These are phyloP conservation scores for Alternaria conjuncta DNA, from an alignment of 2,329 filamentous ascomycete species.

Conservation along the genomic window DNA sequence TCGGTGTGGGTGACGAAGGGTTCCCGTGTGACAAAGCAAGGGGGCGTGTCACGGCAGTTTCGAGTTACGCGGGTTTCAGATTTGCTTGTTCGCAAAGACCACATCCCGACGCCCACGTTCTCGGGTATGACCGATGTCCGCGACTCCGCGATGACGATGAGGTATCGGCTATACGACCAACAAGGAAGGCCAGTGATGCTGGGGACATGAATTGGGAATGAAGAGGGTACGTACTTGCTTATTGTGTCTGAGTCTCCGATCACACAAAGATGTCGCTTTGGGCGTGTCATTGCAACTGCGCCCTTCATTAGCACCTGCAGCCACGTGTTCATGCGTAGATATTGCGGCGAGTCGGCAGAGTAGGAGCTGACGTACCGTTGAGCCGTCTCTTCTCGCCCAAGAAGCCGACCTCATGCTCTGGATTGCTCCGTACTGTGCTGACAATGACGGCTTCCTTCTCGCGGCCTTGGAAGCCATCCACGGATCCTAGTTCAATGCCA, in stretches of 20 bases:
- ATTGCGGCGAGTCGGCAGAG: neutral
- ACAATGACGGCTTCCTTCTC: conserved; percentile 97
- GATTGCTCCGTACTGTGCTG: conserved; percentile 91
- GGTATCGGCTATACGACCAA: conserved; percentile 1
- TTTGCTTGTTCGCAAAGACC: conserved; percentile 12
- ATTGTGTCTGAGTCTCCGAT: conserved; percentile 96
- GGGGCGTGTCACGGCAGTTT: conserved; percentile 25
- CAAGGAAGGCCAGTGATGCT: neutral
- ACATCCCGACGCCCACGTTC: conserved; percentile 17
- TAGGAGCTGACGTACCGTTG: conserved; percentile 70
- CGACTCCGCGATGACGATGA: neutral
- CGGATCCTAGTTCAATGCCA: conserved; percentile 90
- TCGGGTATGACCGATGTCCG: conserved; percentile 4
- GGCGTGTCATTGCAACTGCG: conserved; percentile 93
- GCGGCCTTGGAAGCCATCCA: conserved; percentile 95
- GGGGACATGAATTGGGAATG: conserved; percentile 7
- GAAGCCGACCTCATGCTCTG: conserved; percentile 87
- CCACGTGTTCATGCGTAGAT: neutral
- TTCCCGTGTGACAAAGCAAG: conserved; percentile 11
- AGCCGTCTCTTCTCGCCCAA: conserved; percentile 87
- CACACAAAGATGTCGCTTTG: conserved; percentile 86
- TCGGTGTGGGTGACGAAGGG: neutral
- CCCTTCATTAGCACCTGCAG: conserved; percentile 10
- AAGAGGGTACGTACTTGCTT: conserved; percentile 67
- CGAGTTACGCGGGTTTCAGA: conserved; percentile 7